These are phyloP conservation scores for Penicillium manginii DNA, from an alignment of 495 filamentous ascomycete species.

Conservation along the genomic window DNA sequence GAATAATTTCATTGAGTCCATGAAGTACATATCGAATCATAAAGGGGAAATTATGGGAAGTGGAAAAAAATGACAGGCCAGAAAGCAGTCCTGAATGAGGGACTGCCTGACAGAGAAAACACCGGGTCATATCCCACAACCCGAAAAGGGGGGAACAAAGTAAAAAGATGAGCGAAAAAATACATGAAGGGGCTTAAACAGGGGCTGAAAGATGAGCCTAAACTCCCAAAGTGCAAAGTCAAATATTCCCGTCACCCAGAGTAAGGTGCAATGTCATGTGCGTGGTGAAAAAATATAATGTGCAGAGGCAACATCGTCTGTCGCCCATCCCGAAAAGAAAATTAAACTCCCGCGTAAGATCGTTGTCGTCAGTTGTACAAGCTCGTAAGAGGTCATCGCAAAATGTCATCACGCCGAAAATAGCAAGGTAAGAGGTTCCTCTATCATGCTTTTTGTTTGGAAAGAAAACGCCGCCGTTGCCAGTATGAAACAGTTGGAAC, in stretches of 20 bases:
- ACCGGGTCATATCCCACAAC: neutral
- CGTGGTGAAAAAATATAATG: conserved; percentile 4
- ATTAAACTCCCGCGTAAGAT: conserved; percentile 22
- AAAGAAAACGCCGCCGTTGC: conserved; percentile 11
- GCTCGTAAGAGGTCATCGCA: conserved; percentile 30
- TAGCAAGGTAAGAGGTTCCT: conserved; percentile 18
- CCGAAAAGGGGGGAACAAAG: neutral
- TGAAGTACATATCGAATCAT: conserved; percentile 28
- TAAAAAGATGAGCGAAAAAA: conserved; percentile 10
- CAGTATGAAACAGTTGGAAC: neutral
- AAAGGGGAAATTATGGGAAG: conserved; percentile 20
- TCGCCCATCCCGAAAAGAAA: conserved; percentile 22
- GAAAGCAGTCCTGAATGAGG: neutral
- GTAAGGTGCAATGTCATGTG: conserved; percentile 14
- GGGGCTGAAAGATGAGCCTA: conserved; percentile 11
- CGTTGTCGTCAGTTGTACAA: conserved; percentile 32
- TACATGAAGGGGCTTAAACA: conserved; percentile 13
- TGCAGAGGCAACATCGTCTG: conserved; percentile 8
- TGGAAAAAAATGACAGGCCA: conserved; percentile 11
- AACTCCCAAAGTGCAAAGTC: conserved; percentile 17
- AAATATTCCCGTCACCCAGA: neutral
- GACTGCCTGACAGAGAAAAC: conserved; percentile 7
- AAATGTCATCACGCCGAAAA: conserved; percentile 23
- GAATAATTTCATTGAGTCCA: conserved; percentile 24
- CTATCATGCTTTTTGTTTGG: conserved; percentile 18